These are phyloP conservation scores for Candida maris DNA, from an alignment of 805 yeast genomes.

Conservation along the genomic window DNA sequence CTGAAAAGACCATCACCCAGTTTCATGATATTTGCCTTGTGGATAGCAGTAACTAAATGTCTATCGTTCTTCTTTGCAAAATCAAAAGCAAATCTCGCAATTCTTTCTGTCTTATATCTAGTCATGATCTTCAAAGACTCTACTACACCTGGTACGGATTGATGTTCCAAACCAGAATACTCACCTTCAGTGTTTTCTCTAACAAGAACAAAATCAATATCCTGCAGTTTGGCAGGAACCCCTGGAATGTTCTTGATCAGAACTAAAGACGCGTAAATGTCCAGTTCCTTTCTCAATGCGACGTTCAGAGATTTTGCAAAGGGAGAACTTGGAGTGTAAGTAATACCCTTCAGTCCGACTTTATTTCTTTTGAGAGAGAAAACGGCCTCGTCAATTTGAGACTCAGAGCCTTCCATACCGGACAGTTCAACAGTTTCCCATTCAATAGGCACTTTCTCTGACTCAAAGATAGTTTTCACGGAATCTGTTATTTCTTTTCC, in stretches of 20 bases:
- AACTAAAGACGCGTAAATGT: slow-evolving; percentile 93
- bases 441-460: slow-evolving; percentile 87
- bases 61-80: slow-evolving; percentile 91
- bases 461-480: slow-evolving; percentile 82
- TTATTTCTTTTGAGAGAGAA: slow-evolving; percentile 91
- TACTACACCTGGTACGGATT: slow-evolving; percentile 95
- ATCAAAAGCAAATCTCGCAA: slow-evolving; percentile 95
- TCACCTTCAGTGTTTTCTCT: slow-evolving; percentile 99
- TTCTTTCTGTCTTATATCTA: slow-evolving; percentile 90
- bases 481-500: slow-evolving; percentile 95
- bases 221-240: slow-evolving; percentile 82
- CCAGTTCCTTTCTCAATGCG: slow-evolving; percentile 93
- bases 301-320: slow-evolving; percentile 88
- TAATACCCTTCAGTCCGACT: slow-evolving; percentile 94
- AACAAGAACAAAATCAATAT: slow-evolving; percentile 88
- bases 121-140: slow-evolving; percentile 96
- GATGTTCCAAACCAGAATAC: slow-evolving; percentile 97
- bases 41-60: slow-evolving; percentile 91
- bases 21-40: slow-evolving; percentile 99
- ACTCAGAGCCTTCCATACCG: slow-evolving; percentile 45
- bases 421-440: slow-evolving; percentile 83
- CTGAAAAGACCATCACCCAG: slow-evolving; percentile 97
- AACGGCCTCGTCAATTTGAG: slow-evolving; percentile 74
- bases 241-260: slow-evolving; percentile 92
- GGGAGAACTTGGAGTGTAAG: slow-evolving; percentile 80